Base-by-base conservation (phyloP, 345 rosid species). In the Sonneratia caseolaris region DNA sequence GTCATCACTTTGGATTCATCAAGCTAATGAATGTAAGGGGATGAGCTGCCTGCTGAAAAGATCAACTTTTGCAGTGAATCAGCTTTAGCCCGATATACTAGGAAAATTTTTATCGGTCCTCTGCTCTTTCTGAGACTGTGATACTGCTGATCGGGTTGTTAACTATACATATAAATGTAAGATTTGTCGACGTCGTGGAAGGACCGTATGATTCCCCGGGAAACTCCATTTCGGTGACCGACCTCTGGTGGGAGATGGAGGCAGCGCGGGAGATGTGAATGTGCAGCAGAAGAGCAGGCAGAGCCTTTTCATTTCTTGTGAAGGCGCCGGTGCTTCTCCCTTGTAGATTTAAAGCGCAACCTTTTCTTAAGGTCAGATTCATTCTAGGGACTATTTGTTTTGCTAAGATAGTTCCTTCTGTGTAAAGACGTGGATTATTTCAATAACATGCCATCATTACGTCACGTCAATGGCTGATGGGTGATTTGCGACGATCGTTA, bases 21-120 rank as follows among this genome's bases (percentile, higher is more conserved):
- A 48, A 49, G 53, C 68, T 51, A 53, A 55, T 37, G 32, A 55
- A 70, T 56, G 72, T 70, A 55, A 22, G 64, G 22, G 64, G 32
- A 59, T 24, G 9, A 22, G 14, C 11, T 27, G 32, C 32, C 11
- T 9, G 10, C 11, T 1, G 7, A 3, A 21, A 55, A 55, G 59
- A 55, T 55, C 59, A 6, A 22, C 22, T 12, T 48, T 59, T 22
- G 32, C 32, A 27, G 32, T 27, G 32, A 27, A 27, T 27, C 32
- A 27, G 32, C 32, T 27, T 27, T 27, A 27, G 32, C 32, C 32
- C 32, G 0, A 27, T 27, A 27, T 27, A 27, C 32, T 27, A 27
- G 32, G 32, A 27, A 27, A 27, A 27, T 27, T 27, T 27, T 27
- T 27, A 27, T 27, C 32, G 32, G 32, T 27, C 32, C 32, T 27